Evolutionary conservation across 2,329 filamentous ascomycete genomes (phyloP), one percentile per base, ranked within the genome.

Genomic region (Calonectria naviculata): DNA sequence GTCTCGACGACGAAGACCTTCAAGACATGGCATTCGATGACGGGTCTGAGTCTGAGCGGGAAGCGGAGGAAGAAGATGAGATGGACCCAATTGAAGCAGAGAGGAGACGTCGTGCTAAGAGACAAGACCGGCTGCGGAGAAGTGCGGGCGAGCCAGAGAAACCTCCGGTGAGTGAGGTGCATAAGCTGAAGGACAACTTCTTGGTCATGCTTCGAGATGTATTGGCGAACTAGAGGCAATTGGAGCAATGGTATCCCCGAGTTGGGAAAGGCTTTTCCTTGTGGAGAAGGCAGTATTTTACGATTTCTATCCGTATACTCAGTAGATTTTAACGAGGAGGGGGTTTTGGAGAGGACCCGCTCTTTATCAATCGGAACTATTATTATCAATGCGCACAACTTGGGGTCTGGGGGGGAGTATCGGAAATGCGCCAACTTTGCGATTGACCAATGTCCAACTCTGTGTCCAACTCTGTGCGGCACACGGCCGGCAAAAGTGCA

Each of bases 1-100:
- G 97, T 0, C 86, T 99, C 24, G 92, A 98, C 80, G 90, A 93
- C 78, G 92, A 93, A 80, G 97, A 98, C 80, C 86, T 98, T 17
- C 91, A 96, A 80, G 95, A 98, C 73, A 92, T 98, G 82, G 91
- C 91, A 52, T 94, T 97, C 76, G 94, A 94, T 4, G 93, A 95
- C 67, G 90, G 91, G 10, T 86, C 85, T 9, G 87, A 92, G 15
- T 89, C 90, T 7, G 90, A 92, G 70, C 90, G 92, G 34, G 92
- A 93, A 63, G 91, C 93, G n/a, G 92, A 93, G 67, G 90, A 89
- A 15, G 92, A 94, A 64, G 94, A 97, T 68, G 92, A 95, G 70
- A 83, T 94, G 71, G 95, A 98, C 79, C 95, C 96, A 1, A 97
- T 99, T 74, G 92, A 92, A 73, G 94, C 94, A 7, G 97, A 98